Percentiles rank a stretch among this genome's conserved stretches.
These are phyloP conservation scores for Blastobotrys malaysiensis DNA, from an alignment of 1,139 yeast genomes.

Conservation along the genomic window DNA sequence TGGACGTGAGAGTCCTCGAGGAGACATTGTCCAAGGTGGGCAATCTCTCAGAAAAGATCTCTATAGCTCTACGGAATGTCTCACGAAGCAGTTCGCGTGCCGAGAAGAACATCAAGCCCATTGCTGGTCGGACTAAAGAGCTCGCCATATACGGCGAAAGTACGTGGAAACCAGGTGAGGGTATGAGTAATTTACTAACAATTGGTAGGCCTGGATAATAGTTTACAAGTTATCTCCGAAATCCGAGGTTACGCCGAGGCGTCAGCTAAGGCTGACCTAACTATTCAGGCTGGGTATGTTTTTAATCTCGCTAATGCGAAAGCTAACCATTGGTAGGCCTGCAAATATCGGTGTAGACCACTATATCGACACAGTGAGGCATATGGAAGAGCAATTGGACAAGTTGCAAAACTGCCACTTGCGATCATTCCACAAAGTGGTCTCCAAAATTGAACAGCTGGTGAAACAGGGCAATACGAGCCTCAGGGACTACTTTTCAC, in stretches of 20 bases:
- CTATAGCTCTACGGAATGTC: constrained; percentile 50
- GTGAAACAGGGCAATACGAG: constrained; percentile 22
- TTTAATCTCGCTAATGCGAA: background rate
- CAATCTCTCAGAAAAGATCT: constrained; percentile 51
- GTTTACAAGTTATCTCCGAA: constrained; percentile 54
- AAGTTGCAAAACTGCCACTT: constrained; percentile 25
- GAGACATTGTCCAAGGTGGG: constrained; percentile 62
- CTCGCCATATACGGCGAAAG: constrained; percentile 50
- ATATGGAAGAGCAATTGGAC: constrained; percentile 22
- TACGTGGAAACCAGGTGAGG: constrained; percentile 26
- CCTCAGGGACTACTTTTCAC: constrained; percentile 23
- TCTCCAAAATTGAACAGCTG: constrained; percentile 26
- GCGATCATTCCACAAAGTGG: constrained; percentile 28
- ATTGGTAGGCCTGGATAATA: constrained; percentile 41
- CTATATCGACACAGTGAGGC: constrained; percentile 23
- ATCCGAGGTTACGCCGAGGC: constrained; percentile 59
- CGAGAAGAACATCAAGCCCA: constrained; percentile 62
- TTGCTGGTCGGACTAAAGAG: constrained; percentile 56
- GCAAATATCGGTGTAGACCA: constrained; percentile 20
- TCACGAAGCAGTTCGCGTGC: constrained; percentile 58
- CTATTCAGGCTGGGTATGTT: background rate
- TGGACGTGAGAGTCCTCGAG: constrained; percentile 76
- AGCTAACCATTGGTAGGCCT: constrained; percentile 11
- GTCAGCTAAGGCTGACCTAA: background rate
- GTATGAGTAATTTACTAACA: constrained; percentile 6